These are phyloP conservation scores for Albugo laibachii DNA, from an alignment of 352 stramenopile species.

Conservation along the genomic window DNA sequence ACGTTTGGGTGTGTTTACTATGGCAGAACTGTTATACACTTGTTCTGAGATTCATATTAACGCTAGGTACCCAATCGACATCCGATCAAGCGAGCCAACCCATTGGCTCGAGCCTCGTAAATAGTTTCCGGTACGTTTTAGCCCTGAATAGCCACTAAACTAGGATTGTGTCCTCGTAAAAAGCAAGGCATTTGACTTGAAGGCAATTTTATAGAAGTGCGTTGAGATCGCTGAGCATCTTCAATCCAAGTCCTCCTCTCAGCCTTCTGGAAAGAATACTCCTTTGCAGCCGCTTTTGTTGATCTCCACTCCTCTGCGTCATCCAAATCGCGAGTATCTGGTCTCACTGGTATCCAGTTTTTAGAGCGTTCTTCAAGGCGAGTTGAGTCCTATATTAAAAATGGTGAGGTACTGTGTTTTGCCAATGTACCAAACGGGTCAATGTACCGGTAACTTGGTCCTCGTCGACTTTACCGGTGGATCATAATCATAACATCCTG, in stretches of 20 bases:
- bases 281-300: conserved; percentile 29
- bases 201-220: neutral
- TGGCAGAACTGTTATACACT: conserved; percentile 1
- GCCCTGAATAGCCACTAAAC: too few relatives aligned
- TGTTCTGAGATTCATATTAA: conserved; percentile 4
- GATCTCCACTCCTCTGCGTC: conserved; percentile 41
- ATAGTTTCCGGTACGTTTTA: neutral
- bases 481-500: conserved; percentile 27
- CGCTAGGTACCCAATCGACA: conserved; percentile 1
- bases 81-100: neutral
- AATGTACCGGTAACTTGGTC: conserved; percentile 1
- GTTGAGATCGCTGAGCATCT: conserved; percentile 19
- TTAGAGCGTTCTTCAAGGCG: conserved; percentile 13
- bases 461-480: conserved; percentile 4
- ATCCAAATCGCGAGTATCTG: conserved; percentile 28
- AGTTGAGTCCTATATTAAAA: too few relatives aligned
- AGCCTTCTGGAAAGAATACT: conserved; percentile 34
- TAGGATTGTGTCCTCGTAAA: too few relatives aligned
- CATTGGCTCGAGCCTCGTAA: neutral
- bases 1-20: conserved; percentile 24
- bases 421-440: neutral
- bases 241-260: conserved; percentile 41
- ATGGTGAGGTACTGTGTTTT: neutral
- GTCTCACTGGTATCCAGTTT: conserved; percentile 17
- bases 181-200: too few relatives aligned